Evolutionary conservation across 306 rosid genomes (phyloP).

Genomic region (Arachis hypogaea): DNA sequence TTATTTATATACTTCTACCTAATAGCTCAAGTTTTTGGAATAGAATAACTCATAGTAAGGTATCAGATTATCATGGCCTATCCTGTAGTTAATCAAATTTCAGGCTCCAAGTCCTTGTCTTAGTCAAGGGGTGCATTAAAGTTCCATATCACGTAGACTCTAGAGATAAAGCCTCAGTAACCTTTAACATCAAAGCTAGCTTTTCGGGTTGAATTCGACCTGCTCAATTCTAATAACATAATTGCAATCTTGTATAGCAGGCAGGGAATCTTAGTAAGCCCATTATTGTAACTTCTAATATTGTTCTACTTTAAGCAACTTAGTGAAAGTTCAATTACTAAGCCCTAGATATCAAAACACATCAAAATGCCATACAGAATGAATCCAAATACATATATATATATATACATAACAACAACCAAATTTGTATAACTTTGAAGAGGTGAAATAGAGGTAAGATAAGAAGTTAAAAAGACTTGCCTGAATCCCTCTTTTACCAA

Average conservation of each 20-base stretch:
- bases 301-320: slow-evolving; percentile 33
- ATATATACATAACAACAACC: slow-evolving; percentile 9
- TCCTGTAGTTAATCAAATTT: no score
- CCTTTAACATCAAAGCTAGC: no score
- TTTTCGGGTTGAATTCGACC: no score
- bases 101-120: no score
- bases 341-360: slow-evolving; percentile 28
- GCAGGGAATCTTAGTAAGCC: not conserved
- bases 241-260: slow-evolving; percentile 8
- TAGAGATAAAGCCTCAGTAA: no score
- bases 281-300: slow-evolving; percentile 18
- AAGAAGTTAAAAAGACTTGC: slow-evolving; percentile 41
- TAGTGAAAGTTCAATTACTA: slow-evolving; percentile 12
- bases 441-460: slow-evolving; percentile 30
- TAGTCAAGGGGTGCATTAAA: no score
- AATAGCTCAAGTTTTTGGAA: no score
- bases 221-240: not conserved
- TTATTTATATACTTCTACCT: no score
- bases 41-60: no score
- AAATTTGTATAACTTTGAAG: slow-evolving; percentile 20
- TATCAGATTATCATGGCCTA: no score
- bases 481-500: slow-evolving; percentile 94
- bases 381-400: slow-evolving; percentile 17
- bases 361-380: not conserved
- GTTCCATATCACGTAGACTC: no score